Conservation (phyloP, 148 eudicot genomes). For the Dysphania ambrosioides region DNA sequence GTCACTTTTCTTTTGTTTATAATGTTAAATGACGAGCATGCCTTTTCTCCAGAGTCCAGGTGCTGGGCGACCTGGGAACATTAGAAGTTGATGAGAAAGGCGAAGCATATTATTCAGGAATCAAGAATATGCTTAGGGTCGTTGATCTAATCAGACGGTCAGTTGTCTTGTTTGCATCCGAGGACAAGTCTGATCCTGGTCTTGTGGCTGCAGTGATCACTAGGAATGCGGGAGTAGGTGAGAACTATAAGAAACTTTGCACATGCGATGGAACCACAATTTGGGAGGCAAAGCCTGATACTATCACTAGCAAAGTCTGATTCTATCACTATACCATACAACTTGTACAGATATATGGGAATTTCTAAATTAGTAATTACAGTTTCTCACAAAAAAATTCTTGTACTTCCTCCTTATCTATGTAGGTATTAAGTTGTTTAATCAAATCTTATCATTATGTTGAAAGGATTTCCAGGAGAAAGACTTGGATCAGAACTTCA, state of each 20-base stretch:
- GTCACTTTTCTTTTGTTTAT: background rate
- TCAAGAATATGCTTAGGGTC: conserved; percentile 61
- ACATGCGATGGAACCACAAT: conserved; percentile 95
- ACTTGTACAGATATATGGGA: conserved; percentile 9
- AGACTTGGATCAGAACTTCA: background rate
- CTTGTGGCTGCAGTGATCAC: conserved; percentile 87
- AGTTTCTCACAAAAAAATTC: background rate
- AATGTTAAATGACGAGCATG: background rate
- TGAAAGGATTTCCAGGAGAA: background rate
- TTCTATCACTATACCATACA: background rate
- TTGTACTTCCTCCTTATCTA: background rate
- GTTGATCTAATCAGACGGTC: conserved; percentile 78
- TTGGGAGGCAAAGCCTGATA: conserved; percentile 85
- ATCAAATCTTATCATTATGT: background rate
- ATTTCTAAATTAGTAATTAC: background rate
- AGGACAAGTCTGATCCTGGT: conserved; percentile 78
- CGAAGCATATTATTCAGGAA: conserved; percentile 60
- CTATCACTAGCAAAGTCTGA: conserved; percentile 64
- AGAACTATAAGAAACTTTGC: conserved; percentile 91
- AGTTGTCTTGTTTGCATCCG: conserved; percentile 56
- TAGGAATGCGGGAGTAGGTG: conserved; percentile 96
- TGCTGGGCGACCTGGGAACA: conserved; percentile 98
- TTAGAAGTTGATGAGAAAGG: conserved; percentile 79
- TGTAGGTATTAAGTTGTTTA: background rate
- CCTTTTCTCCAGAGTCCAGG: conserved; percentile 49